Percentiles rank a stretch among this genome's conserved stretches.
Conservation (phyloP, 768 basidiomycete genomes). For the Lactifluus subvellereus region DNA sequence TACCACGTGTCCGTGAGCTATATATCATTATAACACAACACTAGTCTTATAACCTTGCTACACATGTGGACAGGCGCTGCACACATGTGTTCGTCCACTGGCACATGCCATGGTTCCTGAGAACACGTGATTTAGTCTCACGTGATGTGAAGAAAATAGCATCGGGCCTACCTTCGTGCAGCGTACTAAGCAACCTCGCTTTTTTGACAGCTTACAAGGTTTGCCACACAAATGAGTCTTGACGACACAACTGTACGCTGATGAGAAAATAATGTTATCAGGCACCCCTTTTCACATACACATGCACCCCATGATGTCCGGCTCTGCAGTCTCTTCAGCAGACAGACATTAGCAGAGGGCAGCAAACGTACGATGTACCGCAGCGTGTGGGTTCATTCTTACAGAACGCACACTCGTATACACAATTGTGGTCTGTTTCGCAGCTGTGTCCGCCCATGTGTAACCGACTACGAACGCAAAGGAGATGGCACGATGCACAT, state of each 20-base stretch:
- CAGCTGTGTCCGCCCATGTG: conserved; percentile 49
- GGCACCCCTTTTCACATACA: conserved; percentile 33
- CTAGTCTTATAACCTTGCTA: conserved; percentile 38
- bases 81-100: conserved; percentile 47
- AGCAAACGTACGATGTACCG: conserved; percentile 40
- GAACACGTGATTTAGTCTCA: too few species aligned
- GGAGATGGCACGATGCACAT: conserved; percentile 44
- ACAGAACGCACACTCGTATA: conserved; percentile 39
- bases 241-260: conserved; percentile 42
- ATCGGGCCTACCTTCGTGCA: conserved; percentile 43
- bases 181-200: conserved; percentile 44
- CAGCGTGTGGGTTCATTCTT: conserved; percentile 36
- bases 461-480: conserved; percentile 41
- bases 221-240: conserved; percentile 51
- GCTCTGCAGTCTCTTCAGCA: conserved; percentile 35
- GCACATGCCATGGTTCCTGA: conserved; percentile 42
- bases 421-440: conserved; percentile 44
- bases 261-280: background rate
- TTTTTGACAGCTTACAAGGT: conserved; percentile 41
- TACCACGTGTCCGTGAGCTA: background rate
- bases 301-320: conserved; percentile 50
- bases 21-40: background rate
- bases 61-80: conserved; percentile 50
- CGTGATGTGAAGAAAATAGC: background rate
- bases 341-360: background rate